Conservation (phyloP, 768 basidiomycete genomes). For the Lactifluus piperatus region DNA sequence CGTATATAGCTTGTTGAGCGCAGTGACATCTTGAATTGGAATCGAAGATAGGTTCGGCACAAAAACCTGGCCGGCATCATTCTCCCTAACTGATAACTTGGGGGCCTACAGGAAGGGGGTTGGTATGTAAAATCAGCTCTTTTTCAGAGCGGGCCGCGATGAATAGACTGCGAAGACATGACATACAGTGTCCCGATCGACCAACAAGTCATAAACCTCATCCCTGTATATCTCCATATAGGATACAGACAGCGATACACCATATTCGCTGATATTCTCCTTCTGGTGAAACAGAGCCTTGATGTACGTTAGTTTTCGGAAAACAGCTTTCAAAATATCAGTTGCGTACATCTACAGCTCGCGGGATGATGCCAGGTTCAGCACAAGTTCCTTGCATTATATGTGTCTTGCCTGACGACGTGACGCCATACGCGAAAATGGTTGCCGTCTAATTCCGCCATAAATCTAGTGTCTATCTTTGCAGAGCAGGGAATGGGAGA, state of each 20-base stretch:
- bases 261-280: conserved; percentile 23
- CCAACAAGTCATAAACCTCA: conserved; percentile 82
- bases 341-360: conserved; percentile 58
- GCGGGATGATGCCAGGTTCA: conserved; percentile 80
- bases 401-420: conserved; percentile 85
- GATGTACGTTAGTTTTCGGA: background rate
- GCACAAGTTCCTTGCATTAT: conserved; percentile 79
- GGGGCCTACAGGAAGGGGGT: conserved; percentile 29
- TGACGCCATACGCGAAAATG: conserved; percentile 86
- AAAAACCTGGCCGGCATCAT: conserved; percentile 43
- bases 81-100: conserved; percentile 49
- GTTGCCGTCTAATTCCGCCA: conserved; percentile 55
- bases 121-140: background rate
- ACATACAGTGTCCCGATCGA: conserved; percentile 57
- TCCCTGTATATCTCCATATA: conserved; percentile 93
- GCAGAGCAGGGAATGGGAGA: background rate
- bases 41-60: conserved; percentile 41
- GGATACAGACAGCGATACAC: conserved; percentile 47
- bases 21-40: conserved; percentile 33
- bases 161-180: no score
- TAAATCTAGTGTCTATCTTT: background rate
- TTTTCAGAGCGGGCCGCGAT: no score
- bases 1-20: conserved; percentile 42
- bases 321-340: background rate
- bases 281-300: conserved; percentile 15